phyloP scores from a whole-genome alignment of 805 yeast genomes.

The Candida khao-thaluensis region DNA sequence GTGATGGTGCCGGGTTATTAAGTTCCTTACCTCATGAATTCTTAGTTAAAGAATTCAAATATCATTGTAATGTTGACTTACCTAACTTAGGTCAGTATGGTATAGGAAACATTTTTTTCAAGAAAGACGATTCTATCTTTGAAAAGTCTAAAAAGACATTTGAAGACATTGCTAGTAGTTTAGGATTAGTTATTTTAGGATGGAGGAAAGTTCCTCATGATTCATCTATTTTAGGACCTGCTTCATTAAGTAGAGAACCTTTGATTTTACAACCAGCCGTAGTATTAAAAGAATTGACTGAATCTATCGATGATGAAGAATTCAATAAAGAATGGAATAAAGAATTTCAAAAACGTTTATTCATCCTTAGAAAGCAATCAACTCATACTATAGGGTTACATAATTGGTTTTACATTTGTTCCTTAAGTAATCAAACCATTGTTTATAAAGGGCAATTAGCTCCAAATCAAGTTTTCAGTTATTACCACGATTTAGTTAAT shows the following conservation, averaged over 20 bases:
- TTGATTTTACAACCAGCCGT: constrained; percentile 89
- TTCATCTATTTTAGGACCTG: constrained; percentile 91
- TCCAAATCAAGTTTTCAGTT: constrained; percentile 92
- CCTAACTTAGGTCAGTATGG: constrained; percentile 89
- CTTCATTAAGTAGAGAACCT: constrained; percentile 92
- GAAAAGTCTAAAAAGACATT: constrained; percentile 72
- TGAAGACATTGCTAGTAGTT: constrained; percentile 71
- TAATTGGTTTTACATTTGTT: constrained; percentile 97
- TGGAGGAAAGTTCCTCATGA: constrained; percentile 97
- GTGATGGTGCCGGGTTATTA: constrained; percentile 98
- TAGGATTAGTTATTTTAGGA: constrained; percentile 81
- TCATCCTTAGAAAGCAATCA: constrained; percentile 83
- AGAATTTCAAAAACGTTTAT: constrained; percentile 78
- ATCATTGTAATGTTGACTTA: constrained; percentile 61
- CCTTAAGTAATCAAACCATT: constrained; percentile 81
- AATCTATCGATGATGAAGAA: constrained; percentile 44
- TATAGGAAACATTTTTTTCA: constrained; percentile 91
- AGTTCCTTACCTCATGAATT: constrained; percentile 89
- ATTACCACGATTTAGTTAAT: constrained; percentile 88
- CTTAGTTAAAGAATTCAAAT: constrained; percentile 78
- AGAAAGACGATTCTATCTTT: constrained; percentile 73
- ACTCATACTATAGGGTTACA: constrained; percentile 89
- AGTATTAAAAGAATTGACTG: constrained; percentile 48
- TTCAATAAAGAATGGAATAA: constrained; percentile 57
- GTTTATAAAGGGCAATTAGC: constrained; percentile 98